Conservation (phyloP, 2,329 filamentous ascomycete species). For the Verticillium dahliae region DNA sequence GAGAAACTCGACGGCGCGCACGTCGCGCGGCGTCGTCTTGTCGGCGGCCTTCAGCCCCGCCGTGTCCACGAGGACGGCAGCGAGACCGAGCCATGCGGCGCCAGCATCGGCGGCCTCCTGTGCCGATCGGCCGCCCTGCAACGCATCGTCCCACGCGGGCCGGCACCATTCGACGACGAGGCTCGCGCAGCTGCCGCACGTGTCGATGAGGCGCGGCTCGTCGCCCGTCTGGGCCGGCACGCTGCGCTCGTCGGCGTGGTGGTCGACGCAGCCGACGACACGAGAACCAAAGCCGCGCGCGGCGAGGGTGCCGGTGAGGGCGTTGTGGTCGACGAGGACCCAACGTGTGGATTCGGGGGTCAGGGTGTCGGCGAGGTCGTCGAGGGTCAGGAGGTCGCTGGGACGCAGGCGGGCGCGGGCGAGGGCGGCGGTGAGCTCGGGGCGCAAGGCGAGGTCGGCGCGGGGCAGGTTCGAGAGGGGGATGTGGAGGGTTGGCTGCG, state of each 20-base stretch:
- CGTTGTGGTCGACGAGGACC: constrained; percentile 78
- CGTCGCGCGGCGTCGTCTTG: constrained; percentile 61
- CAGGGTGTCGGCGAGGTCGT: constrained; percentile 39
- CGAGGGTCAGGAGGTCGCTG: constrained; percentile 58
- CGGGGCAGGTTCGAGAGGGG: constrained; percentile 67
- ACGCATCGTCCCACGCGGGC: constrained; percentile 45
- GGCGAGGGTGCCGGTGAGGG: constrained; percentile 55
- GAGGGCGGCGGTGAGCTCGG: constrained; percentile 64
- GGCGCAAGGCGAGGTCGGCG: constrained; percentile 62
- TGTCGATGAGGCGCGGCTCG: constrained; percentile 55
- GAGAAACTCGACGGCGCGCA: constrained; percentile 49
- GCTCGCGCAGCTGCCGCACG: constrained; percentile 67
- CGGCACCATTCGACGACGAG: constrained; percentile 57
- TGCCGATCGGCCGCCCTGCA: background rate
- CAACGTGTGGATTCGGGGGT: constrained; percentile 53
- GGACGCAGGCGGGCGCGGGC: constrained; percentile 49
- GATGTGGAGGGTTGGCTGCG: constrained; percentile 52
- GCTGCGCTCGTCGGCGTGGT: constrained; percentile 66
- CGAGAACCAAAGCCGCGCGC: constrained; percentile 37
- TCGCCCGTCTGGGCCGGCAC: constrained; percentile 38
- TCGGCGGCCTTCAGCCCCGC: constrained; percentile 52
- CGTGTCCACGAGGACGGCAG: constrained; percentile 69
- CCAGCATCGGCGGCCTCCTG: constrained; percentile 39
- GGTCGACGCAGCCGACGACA: constrained; percentile 66
- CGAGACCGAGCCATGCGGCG: constrained; percentile 61